Base-by-base conservation (phyloP, 148 eudicot species). In the Polygonum maritimum region DNA sequence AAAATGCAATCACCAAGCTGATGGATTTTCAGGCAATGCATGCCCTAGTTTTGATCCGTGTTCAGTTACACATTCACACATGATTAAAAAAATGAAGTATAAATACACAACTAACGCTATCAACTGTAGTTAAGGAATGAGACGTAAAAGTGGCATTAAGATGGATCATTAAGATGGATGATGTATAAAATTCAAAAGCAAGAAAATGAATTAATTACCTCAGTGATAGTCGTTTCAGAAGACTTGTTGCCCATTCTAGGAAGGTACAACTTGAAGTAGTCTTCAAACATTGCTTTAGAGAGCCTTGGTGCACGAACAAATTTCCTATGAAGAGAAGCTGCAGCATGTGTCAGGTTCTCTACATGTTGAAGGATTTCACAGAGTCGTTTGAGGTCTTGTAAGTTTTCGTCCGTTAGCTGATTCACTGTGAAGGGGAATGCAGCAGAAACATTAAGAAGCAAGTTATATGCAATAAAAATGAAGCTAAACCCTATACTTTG, bases 311-410 rank as follows among this genome's bases (percentile, higher is more conserved):
- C 88, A 41, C 62, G 87, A 67, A 88, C 76, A 75, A 94, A 89
- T 84, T 89, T 94, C 38, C 87, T 85, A 79, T 92, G 92, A 82
- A 94, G 91, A 81, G 97, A 94, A 75, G 89, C 89, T 71, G 96
- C 97, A 63, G 87, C 77, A 33, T 82, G 76, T 55, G 87, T 79
- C 80, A 94, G 82, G 78, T 84, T 86, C 84, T 94, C 96, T 45
- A 90, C 81, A 78, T 89, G 88, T 77, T 76, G 88, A 80, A 92
- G 89, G 76, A 89, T 76, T 40, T 81, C 83, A 77, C 88, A 83
- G 26, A 89, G 84, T 78, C 93, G 86, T 80, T 77, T 84, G 41
- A 94, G 83, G 83, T 92, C 98, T 75, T 86, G 90, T 76, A 78
- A 74, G 79, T 81, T 80, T 77, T 83, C 86, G 26, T 74, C 78